These are phyloP conservation scores for Apostasia shenzhenica DNA, from an alignment of 106 monocot genomes.

Conservation along the genomic window DNA sequence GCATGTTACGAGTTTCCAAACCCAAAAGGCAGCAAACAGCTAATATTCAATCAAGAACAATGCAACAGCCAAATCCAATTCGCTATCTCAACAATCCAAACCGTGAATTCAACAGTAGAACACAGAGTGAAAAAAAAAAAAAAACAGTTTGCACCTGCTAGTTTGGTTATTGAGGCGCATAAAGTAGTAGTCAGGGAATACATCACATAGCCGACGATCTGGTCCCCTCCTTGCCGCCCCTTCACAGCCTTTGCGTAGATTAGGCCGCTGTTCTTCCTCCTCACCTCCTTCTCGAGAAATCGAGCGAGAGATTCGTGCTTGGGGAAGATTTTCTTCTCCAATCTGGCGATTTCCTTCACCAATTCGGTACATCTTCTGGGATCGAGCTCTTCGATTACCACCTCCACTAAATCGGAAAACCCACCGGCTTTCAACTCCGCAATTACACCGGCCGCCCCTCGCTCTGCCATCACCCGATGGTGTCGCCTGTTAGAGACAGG, in stretches of 20 bases:
- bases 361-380: slow-evolving; percentile 13
- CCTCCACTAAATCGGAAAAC: not conserved
- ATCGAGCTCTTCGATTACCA: slow-evolving; percentile 36
- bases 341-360: slow-evolving; percentile 62
- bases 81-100: not conserved
- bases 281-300: slow-evolving; percentile 52
- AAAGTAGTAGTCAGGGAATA: slow-evolving; percentile 67
- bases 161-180: slow-evolving; percentile 94
- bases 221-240: slow-evolving; percentile 18
- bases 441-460: too few relatives aligned
- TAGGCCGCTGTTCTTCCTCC: slow-evolving; percentile 62
- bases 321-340: slow-evolving; percentile 77
- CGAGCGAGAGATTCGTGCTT: slow-evolving; percentile 82
- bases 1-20: not conserved
- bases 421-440: too few relatives aligned
- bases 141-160: slow-evolving; percentile 52
- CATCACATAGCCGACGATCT: slow-evolving; percentile 81
- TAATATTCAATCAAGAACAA: not conserved
- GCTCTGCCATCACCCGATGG: too few relatives aligned
- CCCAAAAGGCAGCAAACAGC: not conserved
- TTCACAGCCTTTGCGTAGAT: slow-evolving; percentile 28
- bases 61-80: not conserved
- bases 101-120: not conserved
- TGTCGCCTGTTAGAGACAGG: too few relatives aligned
- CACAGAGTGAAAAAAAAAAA: not conserved